Percentiles rank a stretch among this genome's conserved stretches.
phyloP scores from a whole-genome alignment of 1,139 yeast genomes.

The Tardiomyces digboiensis region DNA sequence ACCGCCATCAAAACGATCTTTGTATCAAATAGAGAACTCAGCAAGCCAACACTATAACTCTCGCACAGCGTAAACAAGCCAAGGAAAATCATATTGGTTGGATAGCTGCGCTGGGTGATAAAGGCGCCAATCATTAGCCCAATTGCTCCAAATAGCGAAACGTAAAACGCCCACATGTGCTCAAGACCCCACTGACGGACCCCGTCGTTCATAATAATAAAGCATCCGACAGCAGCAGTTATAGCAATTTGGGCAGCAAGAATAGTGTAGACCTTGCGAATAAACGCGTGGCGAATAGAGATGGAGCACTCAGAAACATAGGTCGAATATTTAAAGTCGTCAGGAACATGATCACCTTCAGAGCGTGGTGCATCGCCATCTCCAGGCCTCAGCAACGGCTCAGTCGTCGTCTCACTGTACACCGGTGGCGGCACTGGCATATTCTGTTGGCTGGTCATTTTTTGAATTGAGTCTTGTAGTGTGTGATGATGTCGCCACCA shows the following conservation, averaged over 20 bases:
- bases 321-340: constrained; percentile 79
- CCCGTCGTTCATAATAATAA: constrained; percentile 39
- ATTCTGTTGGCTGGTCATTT: background rate
- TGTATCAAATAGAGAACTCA: constrained; percentile 56
- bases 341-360: constrained; percentile 30
- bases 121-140: constrained; percentile 53
- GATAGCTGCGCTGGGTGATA: constrained; percentile 54
- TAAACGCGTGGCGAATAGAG: constrained; percentile 63
- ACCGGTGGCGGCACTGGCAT: background rate
- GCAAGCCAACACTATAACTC: constrained; percentile 62
- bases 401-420: background rate
- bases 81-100: constrained; percentile 48
- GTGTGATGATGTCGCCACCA: too few species aligned
- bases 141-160: constrained; percentile 49
- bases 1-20: constrained; percentile 63
- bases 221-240: constrained; percentile 51
- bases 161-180: constrained; percentile 52
- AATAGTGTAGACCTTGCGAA: constrained; percentile 71
- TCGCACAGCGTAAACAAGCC: constrained; percentile 65
- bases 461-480: too few species aligned
- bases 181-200: constrained; percentile 50
- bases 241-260: constrained; percentile 53
- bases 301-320: constrained; percentile 72
- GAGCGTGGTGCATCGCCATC: constrained; percentile 4
- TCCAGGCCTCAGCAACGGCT: constrained; percentile 5